Evolutionary conservation across 768 basidiomycete genomes (phyloP).

Genomic region (Suillus ampliporus): DNA sequence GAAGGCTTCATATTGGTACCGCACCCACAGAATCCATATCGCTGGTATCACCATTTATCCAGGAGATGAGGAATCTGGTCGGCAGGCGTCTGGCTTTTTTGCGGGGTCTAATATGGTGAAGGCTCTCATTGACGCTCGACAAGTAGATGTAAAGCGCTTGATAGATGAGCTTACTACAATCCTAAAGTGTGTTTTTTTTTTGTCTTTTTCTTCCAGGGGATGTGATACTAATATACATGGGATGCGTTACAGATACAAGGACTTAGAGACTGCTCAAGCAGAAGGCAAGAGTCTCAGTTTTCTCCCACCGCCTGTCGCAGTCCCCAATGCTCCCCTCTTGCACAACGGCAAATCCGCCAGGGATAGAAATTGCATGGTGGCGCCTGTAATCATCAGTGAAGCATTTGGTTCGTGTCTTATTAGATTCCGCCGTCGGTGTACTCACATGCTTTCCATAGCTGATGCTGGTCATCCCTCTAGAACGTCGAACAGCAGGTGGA

Average conservation of each 20-base stretch:
- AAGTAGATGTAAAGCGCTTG: not conserved
- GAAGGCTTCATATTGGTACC: conserved; percentile 1
- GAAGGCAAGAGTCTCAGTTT: conserved; percentile 2
- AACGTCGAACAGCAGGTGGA: not conserved
- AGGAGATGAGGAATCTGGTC: conserved; percentile 4
- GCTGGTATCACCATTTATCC: not conserved
- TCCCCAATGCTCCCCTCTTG: not conserved
- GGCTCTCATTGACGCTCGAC: not conserved
- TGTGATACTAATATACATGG: conserved; percentile 1
- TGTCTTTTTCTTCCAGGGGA: not conserved
- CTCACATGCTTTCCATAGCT: not conserved
- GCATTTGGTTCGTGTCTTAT: not conserved
- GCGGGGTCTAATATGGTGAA: not conserved
- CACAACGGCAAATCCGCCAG: not conserved
- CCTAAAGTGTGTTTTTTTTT: not conserved
- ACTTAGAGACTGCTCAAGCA: not conserved
- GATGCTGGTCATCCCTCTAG: not conserved
- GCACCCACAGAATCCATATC: not conserved
- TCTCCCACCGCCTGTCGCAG: not conserved
- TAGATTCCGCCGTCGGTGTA: not conserved
- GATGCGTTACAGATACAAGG: not conserved
- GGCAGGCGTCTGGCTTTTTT: conserved; percentile 1
- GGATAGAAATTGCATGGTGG: conserved; percentile 4
- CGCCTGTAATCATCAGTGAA: not conserved
- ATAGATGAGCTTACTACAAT: not conserved